Percentiles rank a stretch among this genome's conserved stretches.
Evolutionary conservation across 306 rosid genomes (phyloP).

Genomic region (Acmispon strigosus): DNA sequence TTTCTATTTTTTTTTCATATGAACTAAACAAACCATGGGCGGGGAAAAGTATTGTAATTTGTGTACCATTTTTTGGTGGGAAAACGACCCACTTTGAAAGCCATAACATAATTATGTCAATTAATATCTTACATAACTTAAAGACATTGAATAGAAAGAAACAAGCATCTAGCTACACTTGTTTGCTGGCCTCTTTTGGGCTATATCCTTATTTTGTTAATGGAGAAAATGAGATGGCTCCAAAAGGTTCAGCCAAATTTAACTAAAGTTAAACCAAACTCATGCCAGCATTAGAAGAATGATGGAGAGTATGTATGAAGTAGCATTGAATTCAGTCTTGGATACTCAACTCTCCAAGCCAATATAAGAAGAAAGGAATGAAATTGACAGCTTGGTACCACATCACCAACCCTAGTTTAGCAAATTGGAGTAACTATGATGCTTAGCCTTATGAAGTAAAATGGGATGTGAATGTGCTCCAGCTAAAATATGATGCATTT

Average conservation of each 20-base stretch:
- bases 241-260: slow-evolving; percentile 17
- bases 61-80: background rate
- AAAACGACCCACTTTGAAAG: background rate
- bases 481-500: slow-evolving; percentile 9
- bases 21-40: background rate
- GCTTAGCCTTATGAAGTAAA: slow-evolving; percentile 29
- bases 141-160: slow-evolving; percentile 14
- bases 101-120: slow-evolving; percentile 6
- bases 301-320: slow-evolving; percentile 16
- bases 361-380: slow-evolving; percentile 11
- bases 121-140: background rate
- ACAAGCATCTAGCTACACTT: slow-evolving; percentile 3
- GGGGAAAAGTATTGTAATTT: background rate
- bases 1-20: background rate
- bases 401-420: slow-evolving; percentile 17
- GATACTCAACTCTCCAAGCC: background rate
- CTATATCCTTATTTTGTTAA: slow-evolving; percentile 16
- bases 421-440: slow-evolving; percentile 23
- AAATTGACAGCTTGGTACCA: slow-evolving; percentile 25
- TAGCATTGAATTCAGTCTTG: slow-evolving; percentile 16
- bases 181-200: slow-evolving; percentile 20
- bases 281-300: slow-evolving; percentile 27
- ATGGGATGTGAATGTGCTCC: slow-evolving; percentile 26
- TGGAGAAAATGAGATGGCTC: background rate
- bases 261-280: slow-evolving; percentile 19